Evolutionary conservation across 2,329 filamentous ascomycete species (phyloP), one percentile per base, ranked within the genome.

Genomic region (Ophiostoma angusticollis): DNA sequence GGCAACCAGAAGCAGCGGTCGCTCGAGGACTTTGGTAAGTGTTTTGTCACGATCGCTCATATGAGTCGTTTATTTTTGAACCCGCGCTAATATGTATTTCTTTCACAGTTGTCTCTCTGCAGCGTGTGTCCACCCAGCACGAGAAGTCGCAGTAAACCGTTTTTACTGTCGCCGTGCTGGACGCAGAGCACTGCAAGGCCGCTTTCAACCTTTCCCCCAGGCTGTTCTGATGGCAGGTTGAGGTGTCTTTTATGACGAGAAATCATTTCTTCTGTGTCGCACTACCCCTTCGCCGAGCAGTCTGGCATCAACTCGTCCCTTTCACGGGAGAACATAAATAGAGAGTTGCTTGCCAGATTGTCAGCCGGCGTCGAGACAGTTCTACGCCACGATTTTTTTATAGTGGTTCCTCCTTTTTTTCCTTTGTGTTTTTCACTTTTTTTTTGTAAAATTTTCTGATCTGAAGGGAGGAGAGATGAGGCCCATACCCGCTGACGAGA

Each of bases 61-160:
- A 0, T 4, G 9, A 3, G 7, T 29, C 18, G 29, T 31, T 32
- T 5, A 4, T 11, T 4, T 2, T 13, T 11, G 2, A 7, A 18
- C 14, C 31, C 13, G 18, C 37, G 51, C 72, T 80, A 73, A 80
- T 58, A 40, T 44, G 40, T 50, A 12, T 24, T 1, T 6, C 52
- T 57, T 43, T n/a, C n/a, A 47, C 53, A 85, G 83, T 91, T 59
- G 83, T 93, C 56, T 86, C 82, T 45, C 72, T 93, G 59, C 84
- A 93, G 68, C 82, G 85, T 63, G 83, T 91, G 50, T 89, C 84
- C 40, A 91, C 82, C 45, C 83, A 91, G 65, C 85, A 93, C 69
- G 84, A 93, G 70, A 89, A 87, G 72, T 82, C 77, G 50, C 68
- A 77, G 62, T 87, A 80, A 63, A 37, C 27, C 33, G 9, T 9